phyloP scores from a whole-genome alignment of 177 flowering plant genomes.

The Vitis hybrid region DNA sequence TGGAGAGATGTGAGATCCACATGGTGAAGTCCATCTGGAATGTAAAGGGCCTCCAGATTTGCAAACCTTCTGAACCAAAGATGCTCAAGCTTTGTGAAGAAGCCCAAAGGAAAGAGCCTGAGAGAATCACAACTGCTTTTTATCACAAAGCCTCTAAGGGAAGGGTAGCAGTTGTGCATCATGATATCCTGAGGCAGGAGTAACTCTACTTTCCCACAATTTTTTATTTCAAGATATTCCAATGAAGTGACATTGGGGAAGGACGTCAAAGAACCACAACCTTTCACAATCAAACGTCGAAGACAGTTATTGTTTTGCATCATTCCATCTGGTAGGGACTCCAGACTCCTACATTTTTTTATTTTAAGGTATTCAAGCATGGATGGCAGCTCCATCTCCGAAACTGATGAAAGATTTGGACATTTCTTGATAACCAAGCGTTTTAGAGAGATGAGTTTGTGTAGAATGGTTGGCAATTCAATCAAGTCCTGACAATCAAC shows the following conservation, averaged over 20 bases:
- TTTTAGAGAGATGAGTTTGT: too few species aligned
- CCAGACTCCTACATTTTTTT: neutral
- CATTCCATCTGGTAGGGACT: neutral
- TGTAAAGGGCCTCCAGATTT: constrained; percentile 1
- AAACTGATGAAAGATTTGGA: too few species aligned
- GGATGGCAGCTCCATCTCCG: neutral
- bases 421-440: too few species aligned
- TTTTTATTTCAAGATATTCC: neutral
- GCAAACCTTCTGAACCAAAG: neutral
- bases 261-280: too few species aligned
- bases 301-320: neutral
- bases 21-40: neutral
- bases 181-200: neutral
- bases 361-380: neutral
- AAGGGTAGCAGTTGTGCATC: neutral
- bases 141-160: neutral
- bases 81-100: constrained; percentile 3
- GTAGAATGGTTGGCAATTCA: too few species aligned
- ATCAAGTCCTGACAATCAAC: too few species aligned
- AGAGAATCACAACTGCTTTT: constrained; percentile 10
- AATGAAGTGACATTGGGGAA: too few species aligned
- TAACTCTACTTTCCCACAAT: constrained; percentile 8
- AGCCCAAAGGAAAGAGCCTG: neutral
- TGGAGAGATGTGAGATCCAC: too few species aligned
- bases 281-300: neutral